Evolutionary conservation across 2,329 filamentous ascomycete genomes (phyloP), one percentile per base, ranked within the genome.

Genomic region (Cladosporium velox): DNA sequence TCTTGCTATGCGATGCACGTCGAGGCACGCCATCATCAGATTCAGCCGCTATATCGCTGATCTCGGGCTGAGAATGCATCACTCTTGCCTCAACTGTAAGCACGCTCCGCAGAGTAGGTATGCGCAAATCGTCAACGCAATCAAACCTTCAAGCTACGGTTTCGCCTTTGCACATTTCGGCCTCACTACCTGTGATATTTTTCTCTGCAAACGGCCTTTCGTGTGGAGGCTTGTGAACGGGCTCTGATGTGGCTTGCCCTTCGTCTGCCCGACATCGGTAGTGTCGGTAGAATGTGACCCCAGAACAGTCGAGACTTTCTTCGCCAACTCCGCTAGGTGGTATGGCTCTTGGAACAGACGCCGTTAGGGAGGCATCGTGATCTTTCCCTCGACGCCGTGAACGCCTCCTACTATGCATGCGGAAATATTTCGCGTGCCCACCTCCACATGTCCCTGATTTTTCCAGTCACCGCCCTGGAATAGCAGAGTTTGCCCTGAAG

Each of bases 141-240:
- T 55, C 52, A 55, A 30, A 24, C 30, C 52, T 30, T 32, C 21
- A 24, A 55, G 41, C 52, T 30, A 34, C 52, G 52, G 51, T 54
- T 55, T 55, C 52, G 52, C 52, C 52, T 34, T 24, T 24, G 24
- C 24, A 24, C 24, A 24, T 24, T 47, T 34, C 30, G 28, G 52
- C 30, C n/a, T 30, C 28, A 30, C 55, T 47, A 30, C 55, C 11
- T 15, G 41, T 47, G 41, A n/a, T 47, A 24, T 47, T 54, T 54
- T 57, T 64, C 35, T 57, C 35, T 64, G 61, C 61, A 64, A 64
- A 64, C 61, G 51, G 61, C 51, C 51, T 64, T 64, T 57, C 34
- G 21, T 18, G 35, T 60, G 52, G 32, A 54, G 26, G 51, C 26
- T 28, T 38, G 32, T 30, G 44, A 52, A 63, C 60, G 60, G 60